Evolutionary conservation across 2,329 filamentous ascomycete species (phyloP), one percentile per base, ranked within the genome.

Genomic region (Biscogniauxia marginata): DNA sequence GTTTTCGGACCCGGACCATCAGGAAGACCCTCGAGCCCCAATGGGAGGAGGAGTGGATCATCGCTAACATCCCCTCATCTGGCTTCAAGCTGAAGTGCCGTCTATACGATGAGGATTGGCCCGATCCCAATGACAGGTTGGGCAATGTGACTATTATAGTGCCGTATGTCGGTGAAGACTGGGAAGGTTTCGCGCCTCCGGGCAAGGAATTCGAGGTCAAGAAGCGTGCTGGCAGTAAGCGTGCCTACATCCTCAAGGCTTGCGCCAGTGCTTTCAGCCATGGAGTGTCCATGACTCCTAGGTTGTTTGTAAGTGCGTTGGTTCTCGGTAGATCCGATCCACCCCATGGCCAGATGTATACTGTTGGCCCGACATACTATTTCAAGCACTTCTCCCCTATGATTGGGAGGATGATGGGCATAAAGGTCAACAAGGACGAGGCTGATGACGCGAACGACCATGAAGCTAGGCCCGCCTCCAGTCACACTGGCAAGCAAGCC

Each of bases 101-200:
- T 52, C 75, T 98, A 18, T 96, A 93, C 73, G 93, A 98, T 67
- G 93, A 98, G 71, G 93, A 98, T 73, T 85, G 87, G 30, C 84
- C 87, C 1, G 90, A 97, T 70, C 85, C 89, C 62, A 89, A 98
- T 69, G 93, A 98, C 73, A 83, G 91, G 22, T 80, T 98, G 19
- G 93, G 93, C 9, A 96, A 95, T 67, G 90, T 91, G 3, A 91
- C 91, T 48, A 77, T 96, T 53, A 74, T 82, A 18, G 84, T 89
- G 0, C 74, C 79, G 9, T 69, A 74, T 1, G 70, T 96, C 6
- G 77, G 77, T 49, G 84, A 88, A 45, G 71, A 80, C 43, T 96
- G 90, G 90, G 65, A 75, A 7, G 90, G 89, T 0, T 82, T 93
- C 50, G 80, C 81, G 3, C 79, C 87, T 2, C 75, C 76, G 0